Evolutionary conservation across 1,284 basidiomycete genomes (phyloP).

Genomic region (Tilletia horrida): DNA sequence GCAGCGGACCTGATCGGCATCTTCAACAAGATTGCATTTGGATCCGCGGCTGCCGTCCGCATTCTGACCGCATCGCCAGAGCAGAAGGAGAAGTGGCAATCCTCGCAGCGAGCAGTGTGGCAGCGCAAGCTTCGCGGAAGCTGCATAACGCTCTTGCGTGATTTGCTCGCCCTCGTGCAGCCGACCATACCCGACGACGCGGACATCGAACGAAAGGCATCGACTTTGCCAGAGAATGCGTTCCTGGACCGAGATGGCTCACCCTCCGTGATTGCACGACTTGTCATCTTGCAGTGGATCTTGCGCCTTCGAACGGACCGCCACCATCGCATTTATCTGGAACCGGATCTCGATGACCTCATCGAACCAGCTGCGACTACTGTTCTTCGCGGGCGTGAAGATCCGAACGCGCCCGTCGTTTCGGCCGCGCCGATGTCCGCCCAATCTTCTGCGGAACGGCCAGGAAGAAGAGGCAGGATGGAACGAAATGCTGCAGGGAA

Average conservation of each 20-base stretch:
- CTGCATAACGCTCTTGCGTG: slow-evolving; percentile 46
- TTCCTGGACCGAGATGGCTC: slow-evolving; percentile 14
- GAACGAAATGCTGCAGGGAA: background rate
- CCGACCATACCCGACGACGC: slow-evolving; percentile 14
- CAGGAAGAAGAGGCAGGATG: background rate
- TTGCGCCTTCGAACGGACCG: slow-evolving; percentile 85
- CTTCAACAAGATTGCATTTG: slow-evolving; percentile 52
- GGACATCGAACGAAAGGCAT: slow-evolving; percentile 7
- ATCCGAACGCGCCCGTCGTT: slow-evolving; percentile 60
- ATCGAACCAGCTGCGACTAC: slow-evolving; percentile 28
- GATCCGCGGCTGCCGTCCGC: slow-evolving; percentile 24
- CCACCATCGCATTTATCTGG: slow-evolving; percentile 79
- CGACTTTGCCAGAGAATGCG: slow-evolving; percentile 14
- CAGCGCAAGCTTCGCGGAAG: slow-evolving; percentile 36
- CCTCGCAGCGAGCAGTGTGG: slow-evolving; percentile 22
- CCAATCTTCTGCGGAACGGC: background rate
- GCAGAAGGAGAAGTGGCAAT: slow-evolving; percentile 8
- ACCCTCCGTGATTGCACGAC: slow-evolving; percentile 61
- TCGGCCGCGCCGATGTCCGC: slow-evolving; percentile 33
- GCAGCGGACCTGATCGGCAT: slow-evolving; percentile 46
- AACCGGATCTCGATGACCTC: slow-evolving; percentile 58
- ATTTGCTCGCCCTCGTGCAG: slow-evolving; percentile 42
- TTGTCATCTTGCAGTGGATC: slow-evolving; percentile 79
- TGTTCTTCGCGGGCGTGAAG: slow-evolving; percentile 17
- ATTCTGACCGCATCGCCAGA: slow-evolving; percentile 2